Evolutionary conservation across 352 stramenopile genomes (phyloP).

Genomic region (Aphanomyces invadans): DNA sequence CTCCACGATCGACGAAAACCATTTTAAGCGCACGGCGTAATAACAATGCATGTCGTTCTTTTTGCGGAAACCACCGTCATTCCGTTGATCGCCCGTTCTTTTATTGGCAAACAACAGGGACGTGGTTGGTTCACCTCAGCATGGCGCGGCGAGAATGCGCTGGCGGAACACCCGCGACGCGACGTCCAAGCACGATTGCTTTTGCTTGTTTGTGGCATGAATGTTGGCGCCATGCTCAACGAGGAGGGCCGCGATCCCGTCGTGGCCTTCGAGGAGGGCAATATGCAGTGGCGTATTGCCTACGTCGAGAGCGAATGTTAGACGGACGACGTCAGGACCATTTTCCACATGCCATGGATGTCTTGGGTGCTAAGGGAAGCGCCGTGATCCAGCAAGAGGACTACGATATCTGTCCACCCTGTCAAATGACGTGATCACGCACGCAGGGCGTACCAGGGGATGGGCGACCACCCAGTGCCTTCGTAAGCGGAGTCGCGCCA

Average conservation of each 20-base stretch:
- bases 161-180: conserved; percentile 38
- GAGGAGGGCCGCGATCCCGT: conserved; percentile 51
- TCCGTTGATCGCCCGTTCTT: too few species aligned
- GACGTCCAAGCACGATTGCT: conserved; percentile 47
- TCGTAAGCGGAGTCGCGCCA: conserved; percentile 53
- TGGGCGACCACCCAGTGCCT: conserved; percentile 46
- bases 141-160: not conserved
- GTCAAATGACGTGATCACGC: not conserved
- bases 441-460: conserved; percentile 34
- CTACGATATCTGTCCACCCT: conserved; percentile 40
- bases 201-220: conserved; percentile 49
- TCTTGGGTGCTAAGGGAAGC: conserved; percentile 49
- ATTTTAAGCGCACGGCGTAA: conserved; percentile 83
- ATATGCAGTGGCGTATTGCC: conserved; percentile 67
- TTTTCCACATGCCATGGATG: conserved; percentile 36
- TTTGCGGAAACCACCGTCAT: too few species aligned
- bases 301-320: too few species aligned
- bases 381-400: conserved; percentile 51
- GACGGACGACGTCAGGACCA: too few species aligned
- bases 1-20: conserved; percentile 87
- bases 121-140: not conserved
- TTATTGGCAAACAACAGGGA: too few species aligned
- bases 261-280: conserved; percentile 52
- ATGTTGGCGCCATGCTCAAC: conserved; percentile 47
- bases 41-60: not conserved